Evolutionary conservation across 2,329 filamentous ascomycete genomes (phyloP).

Genomic region (Metarhizium rileyi): DNA sequence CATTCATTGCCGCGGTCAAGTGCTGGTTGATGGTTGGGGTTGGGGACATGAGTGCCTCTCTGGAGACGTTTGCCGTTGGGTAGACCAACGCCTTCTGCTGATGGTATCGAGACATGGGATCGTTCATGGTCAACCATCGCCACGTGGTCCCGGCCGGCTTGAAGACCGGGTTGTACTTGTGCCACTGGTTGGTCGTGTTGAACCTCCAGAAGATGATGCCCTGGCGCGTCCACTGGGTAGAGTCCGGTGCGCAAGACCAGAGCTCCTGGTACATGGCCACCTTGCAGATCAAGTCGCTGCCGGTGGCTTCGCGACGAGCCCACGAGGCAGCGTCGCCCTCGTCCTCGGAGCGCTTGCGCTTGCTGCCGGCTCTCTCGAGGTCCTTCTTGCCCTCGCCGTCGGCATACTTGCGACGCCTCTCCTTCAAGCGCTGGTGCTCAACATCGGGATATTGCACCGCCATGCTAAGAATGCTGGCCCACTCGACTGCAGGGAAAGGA

Average conservation of each 20-base stretch:
- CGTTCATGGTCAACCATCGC: constrained; percentile 52
- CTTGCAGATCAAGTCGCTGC: constrained; percentile 47
- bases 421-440: constrained; percentile 28
- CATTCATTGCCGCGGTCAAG: constrained; percentile 44
- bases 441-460: constrained; percentile 42
- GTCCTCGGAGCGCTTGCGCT: constrained; percentile 31
- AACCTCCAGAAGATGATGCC: constrained; percentile 57
- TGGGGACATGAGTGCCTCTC: constrained; percentile 43
- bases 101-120: constrained; percentile 49
- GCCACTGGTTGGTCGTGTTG: constrained; percentile 40
- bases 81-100: constrained; percentile 37
- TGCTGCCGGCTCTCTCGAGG: constrained; percentile 24
- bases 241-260: constrained; percentile 43
- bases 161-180: constrained; percentile 37
- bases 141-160: constrained; percentile 47
- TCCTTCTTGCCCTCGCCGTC: constrained; percentile 25
- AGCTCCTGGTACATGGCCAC: constrained; percentile 61
- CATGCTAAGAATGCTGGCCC: constrained; percentile 48
- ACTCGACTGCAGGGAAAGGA: constrained; percentile 48
- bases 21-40: constrained; percentile 41
- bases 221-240: constrained; percentile 43
- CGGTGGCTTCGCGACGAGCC: constrained; percentile 31
- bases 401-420: constrained; percentile 24
- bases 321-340: constrained; percentile 30
- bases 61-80: constrained; percentile 21